Evolutionary conservation across 306 rosid genomes (phyloP), one percentile per base, ranked within the genome.

Genomic region (Lotus japonicus): DNA sequence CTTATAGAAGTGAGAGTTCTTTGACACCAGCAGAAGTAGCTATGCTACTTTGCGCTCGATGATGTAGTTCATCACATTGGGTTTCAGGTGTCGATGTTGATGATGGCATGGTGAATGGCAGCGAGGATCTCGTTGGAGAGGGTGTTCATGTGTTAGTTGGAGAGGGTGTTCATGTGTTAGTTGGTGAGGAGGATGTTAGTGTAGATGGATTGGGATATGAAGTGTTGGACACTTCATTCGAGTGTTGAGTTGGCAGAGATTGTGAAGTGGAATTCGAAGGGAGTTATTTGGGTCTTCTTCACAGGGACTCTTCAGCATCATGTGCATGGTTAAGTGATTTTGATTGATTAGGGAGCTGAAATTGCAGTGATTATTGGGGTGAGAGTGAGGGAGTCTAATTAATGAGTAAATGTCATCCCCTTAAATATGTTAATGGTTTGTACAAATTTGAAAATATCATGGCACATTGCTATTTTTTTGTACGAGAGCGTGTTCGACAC

Each of bases 1-100:
- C n/a, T n/a, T n/a, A n/a, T n/a, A n/a, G n/a, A n/a, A 76, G 21
- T 90, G 96, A n/a, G 84, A 31, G 70, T 80, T 82, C 64, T 84
- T 83, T 0, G 78, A 82, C 2, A 4, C 31, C 31, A 2, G 31
- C 4, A 26, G 31, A 26, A 90, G 82, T 21, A 90, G 52, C 26
- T 90, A 87, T 61, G 70, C 35, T 11, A 88, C 86, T 23, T 87
- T 88, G 5, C 87, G 56, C 76, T 90, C 96, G 69, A 64, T 57
- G 26, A 21, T 21, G 26, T n/a, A n/a, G n/a, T n/a, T n/a, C n/a
- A n/a, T n/a, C n/a, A n/a, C n/a, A n/a, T n/a, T n/a, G n/a, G n/a
- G n/a, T n/a, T n/a, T n/a, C n/a, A n/a, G n/a, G n/a, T n/a, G n/a
- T n/a, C n/a, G n/a, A n/a, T n/a, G n/a, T n/a, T 84, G 61, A 71